These are phyloP conservation scores for Talaromyces trachyspermus DNA, from an alignment of 495 filamentous ascomycete genomes.

Conservation along the genomic window DNA sequence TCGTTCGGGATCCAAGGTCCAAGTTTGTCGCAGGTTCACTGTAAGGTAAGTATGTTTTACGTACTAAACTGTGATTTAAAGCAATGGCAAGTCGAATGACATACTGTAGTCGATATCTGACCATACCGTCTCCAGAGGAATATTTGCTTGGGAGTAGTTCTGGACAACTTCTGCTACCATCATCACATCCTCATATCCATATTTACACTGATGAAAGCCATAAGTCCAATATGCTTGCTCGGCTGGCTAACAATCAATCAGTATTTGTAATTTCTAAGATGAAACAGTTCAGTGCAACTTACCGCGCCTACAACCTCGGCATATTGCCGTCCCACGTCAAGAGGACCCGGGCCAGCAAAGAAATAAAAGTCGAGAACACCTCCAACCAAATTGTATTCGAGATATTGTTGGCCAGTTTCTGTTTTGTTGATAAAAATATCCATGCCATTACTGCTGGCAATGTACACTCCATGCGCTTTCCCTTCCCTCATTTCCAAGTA, in stretches of 20 bases:
- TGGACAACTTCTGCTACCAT: constrained; percentile 40
- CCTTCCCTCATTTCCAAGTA: constrained; percentile 49
- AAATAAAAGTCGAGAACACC: constrained; percentile 51
- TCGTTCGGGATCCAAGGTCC: constrained; percentile 18
- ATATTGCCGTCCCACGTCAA: constrained; percentile 42
- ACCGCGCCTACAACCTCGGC: constrained; percentile 26
- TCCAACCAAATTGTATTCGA: constrained; percentile 61
- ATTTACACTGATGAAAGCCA: constrained; percentile 51
- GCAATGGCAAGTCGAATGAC: neutral
- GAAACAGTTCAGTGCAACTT: neutral
- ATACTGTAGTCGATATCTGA: constrained; percentile 19
- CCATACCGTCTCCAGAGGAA: constrained; percentile 59
- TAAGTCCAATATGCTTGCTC: constrained; percentile 50
- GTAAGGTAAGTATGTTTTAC: neutral
- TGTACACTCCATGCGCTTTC: constrained; percentile 46
- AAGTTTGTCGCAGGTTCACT: constrained; percentile 17
- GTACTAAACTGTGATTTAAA: neutral
- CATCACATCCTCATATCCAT: constrained; percentile 47
- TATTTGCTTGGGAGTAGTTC: constrained; percentile 39
- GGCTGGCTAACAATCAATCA: constrained; percentile 26
- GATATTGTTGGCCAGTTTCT: constrained; percentile 39
- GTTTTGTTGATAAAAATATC: constrained; percentile 48
- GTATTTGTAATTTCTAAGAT: neutral
- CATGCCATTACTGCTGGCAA: constrained; percentile 57
- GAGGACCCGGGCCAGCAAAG: constrained; percentile 42